A percentile compares a stretch with the other conserved stretches of the same genome.
These are phyloP conservation scores for Populus hybrid DNA, from an alignment of 441 rosid species.

Conservation along the genomic window DNA sequence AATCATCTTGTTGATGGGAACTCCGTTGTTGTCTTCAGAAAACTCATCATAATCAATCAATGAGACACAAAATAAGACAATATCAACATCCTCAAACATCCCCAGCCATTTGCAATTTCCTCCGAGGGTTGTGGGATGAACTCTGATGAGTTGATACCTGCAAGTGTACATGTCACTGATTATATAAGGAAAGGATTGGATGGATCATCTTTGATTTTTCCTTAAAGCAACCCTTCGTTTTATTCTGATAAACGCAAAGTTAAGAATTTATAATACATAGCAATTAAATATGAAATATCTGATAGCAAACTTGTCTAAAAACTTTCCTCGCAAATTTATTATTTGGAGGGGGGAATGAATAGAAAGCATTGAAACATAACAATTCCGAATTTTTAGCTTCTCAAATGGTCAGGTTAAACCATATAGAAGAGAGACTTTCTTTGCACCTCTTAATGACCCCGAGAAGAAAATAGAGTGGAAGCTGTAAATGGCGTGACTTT, in stretches of 20 bases:
- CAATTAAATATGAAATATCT: not conserved
- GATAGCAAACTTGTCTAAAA: not conserved
- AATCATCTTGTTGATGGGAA: slow-evolving; percentile 63
- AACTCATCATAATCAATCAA: slow-evolving; percentile 73
- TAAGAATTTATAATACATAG: not conserved
- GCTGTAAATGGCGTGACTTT: not conserved
- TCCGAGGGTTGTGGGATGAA: slow-evolving; percentile 71
- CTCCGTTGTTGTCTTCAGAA: slow-evolving; percentile 46
- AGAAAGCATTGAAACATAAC: not conserved
- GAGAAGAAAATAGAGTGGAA: not conserved
- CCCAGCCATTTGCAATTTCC: slow-evolving; percentile 93
- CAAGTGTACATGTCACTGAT: slow-evolving; percentile 10
- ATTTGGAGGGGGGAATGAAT: not conserved
- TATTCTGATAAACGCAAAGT: not conserved
- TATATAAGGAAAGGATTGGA: not conserved
- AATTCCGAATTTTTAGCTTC: not conserved
- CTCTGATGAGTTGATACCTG: slow-evolving; percentile 95
- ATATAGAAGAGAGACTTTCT: not conserved
- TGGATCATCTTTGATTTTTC: not conserved
- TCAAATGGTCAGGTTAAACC: not conserved
- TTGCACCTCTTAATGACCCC: not conserved
- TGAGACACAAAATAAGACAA: slow-evolving; percentile 73
- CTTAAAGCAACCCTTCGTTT: too few relatives aligned
- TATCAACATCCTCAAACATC: slow-evolving; percentile 91
- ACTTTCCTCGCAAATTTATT: not conserved